These are phyloP conservation scores for Thermochaetoides dissita DNA, from an alignment of 2,329 filamentous ascomycete species.

Conservation along the genomic window DNA sequence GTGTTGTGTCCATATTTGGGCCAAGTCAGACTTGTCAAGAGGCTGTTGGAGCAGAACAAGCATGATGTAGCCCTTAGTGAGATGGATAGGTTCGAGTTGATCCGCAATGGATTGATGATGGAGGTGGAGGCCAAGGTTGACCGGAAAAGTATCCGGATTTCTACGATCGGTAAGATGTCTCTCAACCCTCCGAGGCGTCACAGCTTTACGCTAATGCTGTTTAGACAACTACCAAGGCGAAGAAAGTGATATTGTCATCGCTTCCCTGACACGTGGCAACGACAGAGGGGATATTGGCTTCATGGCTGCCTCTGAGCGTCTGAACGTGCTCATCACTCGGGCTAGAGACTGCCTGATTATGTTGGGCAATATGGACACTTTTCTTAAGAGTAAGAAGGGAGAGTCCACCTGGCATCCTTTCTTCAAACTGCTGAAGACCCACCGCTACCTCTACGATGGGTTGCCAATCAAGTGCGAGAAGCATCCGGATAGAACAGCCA, in stretches of 20 bases:
- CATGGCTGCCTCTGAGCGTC: slow-evolving; percentile 47
- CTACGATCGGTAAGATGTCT: slow-evolving; percentile 48
- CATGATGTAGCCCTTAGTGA: slow-evolving; percentile 57
- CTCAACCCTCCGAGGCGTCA: not conserved
- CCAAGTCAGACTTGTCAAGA: slow-evolving; percentile 44
- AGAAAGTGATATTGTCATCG: slow-evolving; percentile 59
- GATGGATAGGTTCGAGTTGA: slow-evolving; percentile 49
- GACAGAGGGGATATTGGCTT: slow-evolving; percentile 52
- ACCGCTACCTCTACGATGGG: slow-evolving; percentile 42
- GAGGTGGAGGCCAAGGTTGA: slow-evolving; percentile 34
- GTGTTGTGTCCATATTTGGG: slow-evolving; percentile 61
- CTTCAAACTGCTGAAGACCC: slow-evolving; percentile 38
- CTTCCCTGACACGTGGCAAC: slow-evolving; percentile 55
- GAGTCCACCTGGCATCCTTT: slow-evolving; percentile 42
- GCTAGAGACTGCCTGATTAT: slow-evolving; percentile 53
- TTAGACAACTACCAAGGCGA: slow-evolving; percentile 68
- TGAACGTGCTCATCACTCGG: slow-evolving; percentile 58
- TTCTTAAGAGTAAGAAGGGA: slow-evolving; percentile 44
- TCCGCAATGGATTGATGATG: slow-evolving; percentile 47
- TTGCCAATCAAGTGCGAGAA: slow-evolving; percentile 46
- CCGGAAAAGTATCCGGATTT: slow-evolving; percentile 44
- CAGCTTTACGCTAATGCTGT: slow-evolving; percentile 3
- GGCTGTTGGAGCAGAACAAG: slow-evolving; percentile 33
- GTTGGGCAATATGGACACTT: slow-evolving; percentile 56
- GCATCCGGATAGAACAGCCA: slow-evolving; percentile 35